Conservation (phyloP, 129 eudicot genomes). For the carrot (Daucus carota) region DH1_v3.0 NC_030388.2:4043001-4043500, state of each 20-base stretch:
- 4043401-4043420: neutral
- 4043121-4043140: neutral
- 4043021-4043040: slow-evolving; percentile 62
- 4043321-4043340: neutral
- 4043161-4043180: neutral
- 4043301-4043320: neutral
- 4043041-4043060: slow-evolving; percentile 87
- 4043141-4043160: neutral
- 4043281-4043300: neutral
- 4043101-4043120: neutral
- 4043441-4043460: neutral
- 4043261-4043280: neutral
- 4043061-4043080: slow-evolving; percentile 97
- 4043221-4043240: neutral
- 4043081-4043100: slow-evolving; percentile 43
- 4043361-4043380: too few species aligned
- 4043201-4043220: neutral
- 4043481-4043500: neutral
- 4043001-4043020: slow-evolving; percentile 55
- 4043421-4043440: neutral
- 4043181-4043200: neutral
- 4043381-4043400: neutral
- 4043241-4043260: neutral
- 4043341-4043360: too few species aligned
- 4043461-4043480: neutral